A percentile compares a stretch with the other conserved stretches of the same genome.
These are phyloP conservation scores for Linnemannia exigua DNA, from an alignment of 192 early-diverging fungal species.

Conservation along the genomic window DNA sequence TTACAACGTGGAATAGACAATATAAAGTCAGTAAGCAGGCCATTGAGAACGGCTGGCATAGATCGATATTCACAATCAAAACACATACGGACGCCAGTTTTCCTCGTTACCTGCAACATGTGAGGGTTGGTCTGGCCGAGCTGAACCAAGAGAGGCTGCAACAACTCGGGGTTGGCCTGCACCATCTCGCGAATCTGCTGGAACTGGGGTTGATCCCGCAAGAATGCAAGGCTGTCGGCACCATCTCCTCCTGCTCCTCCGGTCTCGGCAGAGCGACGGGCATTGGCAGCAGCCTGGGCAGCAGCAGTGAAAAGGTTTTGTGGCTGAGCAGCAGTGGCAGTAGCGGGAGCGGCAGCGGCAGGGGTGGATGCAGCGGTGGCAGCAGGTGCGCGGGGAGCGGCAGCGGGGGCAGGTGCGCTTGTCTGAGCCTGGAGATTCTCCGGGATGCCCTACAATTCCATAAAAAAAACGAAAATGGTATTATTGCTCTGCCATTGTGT, in stretches of 20 bases:
- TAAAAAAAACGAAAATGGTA: conserved; percentile 11
- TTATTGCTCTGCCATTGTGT: no score
- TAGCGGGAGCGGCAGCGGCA: conserved; percentile 30
- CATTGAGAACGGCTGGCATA: background rate
- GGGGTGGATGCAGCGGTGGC: conserved; percentile 23
- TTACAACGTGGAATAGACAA: background rate
- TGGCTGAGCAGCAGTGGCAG: conserved; percentile 43
- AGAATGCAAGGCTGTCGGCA: conserved; percentile 58
- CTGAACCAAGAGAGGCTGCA: conserved; percentile 89
- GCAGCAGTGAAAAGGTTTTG: conserved; percentile 76
- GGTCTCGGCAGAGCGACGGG: conserved; percentile 45
- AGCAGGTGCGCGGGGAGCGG: conserved; percentile 29
- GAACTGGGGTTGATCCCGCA: conserved; percentile 90
- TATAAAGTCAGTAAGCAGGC: background rate
- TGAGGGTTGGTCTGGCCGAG: conserved; percentile 89
- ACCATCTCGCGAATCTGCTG: conserved; percentile 92
- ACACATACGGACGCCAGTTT: background rate
- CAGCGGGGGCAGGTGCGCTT: conserved; percentile 56
- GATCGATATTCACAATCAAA: background rate
- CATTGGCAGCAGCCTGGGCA: conserved; percentile 59
- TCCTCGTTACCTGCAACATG: conserved; percentile 69
- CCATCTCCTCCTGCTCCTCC: conserved; percentile 62
- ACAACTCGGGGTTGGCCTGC: conserved; percentile 86
- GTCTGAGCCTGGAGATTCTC: conserved; percentile 71
- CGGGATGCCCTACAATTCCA: conserved; percentile 81